Evolutionary conservation across 805 yeast genomes (phyloP), one percentile per base, ranked within the genome.

Genomic region (Brettanomyces naardenensis): DNA sequence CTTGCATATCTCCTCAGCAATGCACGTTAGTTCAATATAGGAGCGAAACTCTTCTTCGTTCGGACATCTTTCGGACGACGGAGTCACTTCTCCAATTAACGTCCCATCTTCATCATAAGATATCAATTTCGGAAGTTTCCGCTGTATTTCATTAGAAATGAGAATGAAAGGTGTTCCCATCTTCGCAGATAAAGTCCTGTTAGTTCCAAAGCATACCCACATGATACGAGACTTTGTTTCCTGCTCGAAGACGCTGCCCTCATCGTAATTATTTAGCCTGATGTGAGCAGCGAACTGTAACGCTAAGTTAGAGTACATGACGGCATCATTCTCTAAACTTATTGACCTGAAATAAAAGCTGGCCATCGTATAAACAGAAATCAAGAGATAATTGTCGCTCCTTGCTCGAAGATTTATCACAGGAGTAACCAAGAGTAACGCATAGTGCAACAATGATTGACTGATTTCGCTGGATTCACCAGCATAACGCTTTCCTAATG

Each of bases 161-260:
- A 54, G 29, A 13, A 51, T 31, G 33, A 49, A 42, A 2, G 45
- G 43, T 23, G 48, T 47, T 10, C 59, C 59, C 47, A 48, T 49
- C 37, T 53, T 53, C 9, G 56, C 52, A 7, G 54, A 46, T n/a
- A 51, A 26, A 4, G 48, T 44, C 37, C 53, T 41, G 30, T 52
- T 53, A 15, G 48, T 42, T 6, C 56, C 56, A 38, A 45, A 53
- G 5, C 51, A 35, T 7, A 47, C 45, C 59, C 59, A 54, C 39
- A 46, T 48, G 2, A 53, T 40, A 19, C 54, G 38, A 11, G 51
- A 37, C 37, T 52, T 53, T 14, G 48, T 32, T 31, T 53, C 53
- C 14, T 33, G 39, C 7, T 25, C 31, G 3, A 31, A 18, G 9
- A 15, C 14, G 14, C 19, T 9, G 19, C 29, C 32, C 15, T 35